Evolutionary conservation across 257 asterid genomes (phyloP).

Genomic region (Ligustrum vulgare): DNA sequence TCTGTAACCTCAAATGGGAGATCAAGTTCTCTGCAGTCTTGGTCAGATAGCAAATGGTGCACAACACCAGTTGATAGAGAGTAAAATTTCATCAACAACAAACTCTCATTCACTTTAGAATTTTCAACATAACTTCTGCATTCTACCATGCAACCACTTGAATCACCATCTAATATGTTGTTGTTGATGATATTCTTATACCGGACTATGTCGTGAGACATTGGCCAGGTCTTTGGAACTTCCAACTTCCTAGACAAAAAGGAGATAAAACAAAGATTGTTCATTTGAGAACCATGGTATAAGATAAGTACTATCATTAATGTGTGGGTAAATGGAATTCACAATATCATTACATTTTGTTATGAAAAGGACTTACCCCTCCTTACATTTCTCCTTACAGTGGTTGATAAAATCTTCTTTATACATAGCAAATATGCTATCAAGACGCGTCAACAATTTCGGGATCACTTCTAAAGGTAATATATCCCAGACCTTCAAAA

Average conservation of each 20-base stretch:
- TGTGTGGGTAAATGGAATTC: background rate
- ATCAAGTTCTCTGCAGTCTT: slow-evolving; percentile 45
- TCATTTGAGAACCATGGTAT: background rate
- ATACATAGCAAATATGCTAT: slow-evolving; percentile 46
- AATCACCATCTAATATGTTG: slow-evolving; percentile 10
- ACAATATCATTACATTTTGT: background rate
- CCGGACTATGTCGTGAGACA: slow-evolving; percentile 33
- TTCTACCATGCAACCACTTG: slow-evolving; percentile 26
- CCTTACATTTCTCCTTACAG: slow-evolving; percentile 46
- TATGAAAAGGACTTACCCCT: slow-evolving; percentile 42
- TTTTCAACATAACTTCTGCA: slow-evolving; percentile 52
- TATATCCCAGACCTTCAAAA: slow-evolving; percentile 67
- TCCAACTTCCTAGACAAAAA: slow-evolving; percentile 46
- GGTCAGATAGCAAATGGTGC: slow-evolving; percentile 54
- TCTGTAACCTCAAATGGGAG: slow-evolving; percentile 77
- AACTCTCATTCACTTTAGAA: slow-evolving; percentile 67
- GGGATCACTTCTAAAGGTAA: slow-evolving; percentile 42
- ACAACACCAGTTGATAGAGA: slow-evolving; percentile 52
- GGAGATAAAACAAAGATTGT: background rate
- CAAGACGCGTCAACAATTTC: slow-evolving; percentile 52
- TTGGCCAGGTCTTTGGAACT: slow-evolving; percentile 57
- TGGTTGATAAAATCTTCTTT: slow-evolving; percentile 48
- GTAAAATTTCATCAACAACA: slow-evolving; percentile 68
- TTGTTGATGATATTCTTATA: slow-evolving; percentile 31
- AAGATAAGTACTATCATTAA: background rate